Evolutionary conservation across 2,329 filamentous ascomycete species (phyloP), one percentile per base, ranked within the genome.

Genomic region (Exserohilum rostratum): DNA sequence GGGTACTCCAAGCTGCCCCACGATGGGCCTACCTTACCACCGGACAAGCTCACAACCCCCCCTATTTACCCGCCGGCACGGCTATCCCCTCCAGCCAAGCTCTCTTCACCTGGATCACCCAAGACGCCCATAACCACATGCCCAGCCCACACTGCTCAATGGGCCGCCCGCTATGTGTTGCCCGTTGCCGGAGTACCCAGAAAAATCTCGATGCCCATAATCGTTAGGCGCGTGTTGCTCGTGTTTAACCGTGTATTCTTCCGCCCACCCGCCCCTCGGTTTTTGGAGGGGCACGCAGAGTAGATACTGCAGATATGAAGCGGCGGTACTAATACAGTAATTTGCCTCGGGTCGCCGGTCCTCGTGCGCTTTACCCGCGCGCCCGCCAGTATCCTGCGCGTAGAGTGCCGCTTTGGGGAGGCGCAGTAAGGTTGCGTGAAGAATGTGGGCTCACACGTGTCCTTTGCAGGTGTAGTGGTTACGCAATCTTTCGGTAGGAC

Each of bases 241-340:
- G n/a, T 55, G 42, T 73, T 73, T 73, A 73, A 59, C 70, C 70
- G 70, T 51, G 30, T 38, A 67, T 73, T 72, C 67, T 70, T 58
- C 70, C 70, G 69, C 46, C 61, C 61, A 25, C 53, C 60, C 20
- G 9, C 50, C 46, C 42, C 38, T 42, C 54, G 54, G 46, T 37
- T 55, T 53, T 60, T 44, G 13, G 44, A 31, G 22, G 33, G 46
- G 17, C 31, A 57, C 59, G 58, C 56, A 50, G 9, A n/a, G 7
- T 9, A 17, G 31, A n/a, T 31, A 25, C 18, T 13, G 18, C 34
- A 27, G 22, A 4, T 7, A 25, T 25, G 22, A 7, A 25, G 22
- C 22, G 4, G 4, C 7, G 22, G 22, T 25, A 7, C 22, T 25
- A 25, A 25, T 5, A 25, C 22, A 43, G 33, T 43, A 39, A 50